Percentiles rank a stretch among this genome's conserved stretches.
phyloP scores from a whole-genome alignment of 768 basidiomycete genomes.

The Russula emetica region DNA sequence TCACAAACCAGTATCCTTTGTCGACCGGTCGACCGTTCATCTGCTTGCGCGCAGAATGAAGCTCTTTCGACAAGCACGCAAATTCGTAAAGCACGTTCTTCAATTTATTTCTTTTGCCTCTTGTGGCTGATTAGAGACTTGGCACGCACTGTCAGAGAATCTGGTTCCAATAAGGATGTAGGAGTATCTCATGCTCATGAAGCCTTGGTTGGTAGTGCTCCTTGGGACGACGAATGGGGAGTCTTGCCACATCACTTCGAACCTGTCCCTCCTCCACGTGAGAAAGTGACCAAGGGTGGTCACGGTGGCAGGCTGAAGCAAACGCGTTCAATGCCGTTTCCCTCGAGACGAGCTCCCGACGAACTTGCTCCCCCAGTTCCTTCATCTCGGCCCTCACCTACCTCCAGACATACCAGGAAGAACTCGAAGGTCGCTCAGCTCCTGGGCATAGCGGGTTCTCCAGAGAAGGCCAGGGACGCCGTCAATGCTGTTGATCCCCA shows the following conservation, averaged over 20 bases:
- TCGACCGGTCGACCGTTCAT: background rate
- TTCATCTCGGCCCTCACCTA: background rate
- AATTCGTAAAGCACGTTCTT: slow-evolving; percentile 10
- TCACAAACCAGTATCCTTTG: background rate
- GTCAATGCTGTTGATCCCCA: background rate
- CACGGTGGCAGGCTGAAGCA: slow-evolving; percentile 2
- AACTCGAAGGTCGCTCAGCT: slow-evolving; percentile 14
- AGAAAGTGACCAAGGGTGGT: background rate
- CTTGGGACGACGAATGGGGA: slow-evolving; percentile 16
- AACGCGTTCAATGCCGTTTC: slow-evolving; percentile 16
- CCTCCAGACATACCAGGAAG: slow-evolving; percentile 6
- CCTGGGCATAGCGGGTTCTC: background rate
- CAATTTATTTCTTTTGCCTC: background rate
- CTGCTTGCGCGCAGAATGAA: slow-evolving; percentile 1
- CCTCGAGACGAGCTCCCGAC: background rate
- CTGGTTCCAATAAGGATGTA: background rate
- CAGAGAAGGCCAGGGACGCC: background rate
- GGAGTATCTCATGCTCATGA: background rate
- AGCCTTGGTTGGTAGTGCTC: background rate
- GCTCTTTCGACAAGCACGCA: slow-evolving; percentile 14
- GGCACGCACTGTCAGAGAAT: slow-evolving; percentile 1
- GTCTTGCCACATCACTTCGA: background rate
- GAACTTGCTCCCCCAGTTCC: background rate
- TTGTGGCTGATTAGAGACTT: background rate
- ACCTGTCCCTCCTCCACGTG: background rate